Conservation (phyloP, 2,329 filamentous ascomycete species). For the Aspergillus tanneri region DNA sequence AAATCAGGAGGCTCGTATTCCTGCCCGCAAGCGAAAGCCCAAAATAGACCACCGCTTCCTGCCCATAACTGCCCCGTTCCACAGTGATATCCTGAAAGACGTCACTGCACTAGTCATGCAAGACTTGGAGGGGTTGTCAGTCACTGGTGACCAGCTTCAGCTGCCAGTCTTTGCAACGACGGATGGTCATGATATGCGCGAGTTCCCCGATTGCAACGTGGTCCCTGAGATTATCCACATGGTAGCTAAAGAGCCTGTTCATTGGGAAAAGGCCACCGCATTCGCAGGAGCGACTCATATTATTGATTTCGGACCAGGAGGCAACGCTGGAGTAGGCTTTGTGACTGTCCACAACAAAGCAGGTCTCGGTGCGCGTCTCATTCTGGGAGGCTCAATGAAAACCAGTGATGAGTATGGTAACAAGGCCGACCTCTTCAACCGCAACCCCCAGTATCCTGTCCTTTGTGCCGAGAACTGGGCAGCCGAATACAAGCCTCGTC, state of each 20-base stretch:
- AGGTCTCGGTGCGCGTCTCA: slow-evolving; percentile 93
- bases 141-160: slow-evolving; percentile 69
- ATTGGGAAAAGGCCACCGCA: slow-evolving; percentile 93
- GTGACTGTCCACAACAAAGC: slow-evolving; percentile 99
- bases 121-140: slow-evolving; percentile 79
- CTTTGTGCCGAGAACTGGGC: slow-evolving; percentile 98
- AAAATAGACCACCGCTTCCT: slow-evolving; percentile 96
- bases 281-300: slow-evolving; percentile 92
- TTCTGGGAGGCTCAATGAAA: slow-evolving; percentile 88
- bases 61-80: slow-evolving; percentile 96
- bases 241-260: slow-evolving; percentile 89
- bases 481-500: slow-evolving; percentile 88
- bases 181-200: slow-evolving; percentile 79
- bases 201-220: slow-evolving; percentile 69
- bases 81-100: slow-evolving; percentile 89
- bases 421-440: slow-evolving; percentile 96
- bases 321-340: slow-evolving; percentile 92
- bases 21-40: slow-evolving; percentile 91
- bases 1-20: slow-evolving; percentile 89
- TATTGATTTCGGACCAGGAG: slow-evolving; percentile 93
- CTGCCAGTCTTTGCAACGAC: slow-evolving; percentile 90
- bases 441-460: slow-evolving; percentile 91
- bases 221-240: slow-evolving; percentile 84
- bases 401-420: slow-evolving; percentile 90
- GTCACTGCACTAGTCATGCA: slow-evolving; percentile 80